Evolutionary conservation across 768 basidiomycete species (phyloP), one percentile per base, ranked within the genome.

Genomic region (Lentinula raphanica): DNA sequence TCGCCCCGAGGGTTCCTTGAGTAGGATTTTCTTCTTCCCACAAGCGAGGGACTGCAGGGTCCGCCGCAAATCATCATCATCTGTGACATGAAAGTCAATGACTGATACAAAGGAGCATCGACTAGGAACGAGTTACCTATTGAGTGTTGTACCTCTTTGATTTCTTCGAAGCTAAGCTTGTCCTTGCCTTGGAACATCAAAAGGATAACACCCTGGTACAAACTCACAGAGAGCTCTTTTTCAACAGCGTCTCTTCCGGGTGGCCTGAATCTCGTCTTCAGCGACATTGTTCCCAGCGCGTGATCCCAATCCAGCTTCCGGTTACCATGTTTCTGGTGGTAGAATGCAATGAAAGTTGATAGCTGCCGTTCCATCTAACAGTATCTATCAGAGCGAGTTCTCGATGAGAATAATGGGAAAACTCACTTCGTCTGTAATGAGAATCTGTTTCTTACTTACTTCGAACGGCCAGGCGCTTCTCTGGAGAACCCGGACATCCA

Each of bases 41-140:
- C 90, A 90, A 0, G 96, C 92, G 19, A 99, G 77, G 65, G 93
- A 96, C 67, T 99, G 97, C 6, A 99, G 74, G 0, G 91, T 94
- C 53, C 92, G 76, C n/a, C 82, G 75, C 48, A 97, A 76, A 60
- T 95, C 92, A 0, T 67, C 77, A 38, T 83, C 79, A 28, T 88
- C 94, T 94, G 64, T 12, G 13, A 25, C 35, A 21, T 19, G 54
- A 49, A 77, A 9, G 8, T 44, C 4, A 2, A 23, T 21, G 19
- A 9, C 23, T 9, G 12, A 12, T 23, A 13, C 17, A 36, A n/a
- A 13, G 9, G 25, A 27, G 21, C 15, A 6, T 39, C 25, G 36
- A 31, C 13, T 19, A 36, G 25, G 19, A 36, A 19, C 3, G 13
- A 23, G 1, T 8, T 25, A 53, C 51, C 51, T 9, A 53, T 38